Conservation (phyloP, 768 basidiomycete genomes). For the Russula earlei region DNA sequence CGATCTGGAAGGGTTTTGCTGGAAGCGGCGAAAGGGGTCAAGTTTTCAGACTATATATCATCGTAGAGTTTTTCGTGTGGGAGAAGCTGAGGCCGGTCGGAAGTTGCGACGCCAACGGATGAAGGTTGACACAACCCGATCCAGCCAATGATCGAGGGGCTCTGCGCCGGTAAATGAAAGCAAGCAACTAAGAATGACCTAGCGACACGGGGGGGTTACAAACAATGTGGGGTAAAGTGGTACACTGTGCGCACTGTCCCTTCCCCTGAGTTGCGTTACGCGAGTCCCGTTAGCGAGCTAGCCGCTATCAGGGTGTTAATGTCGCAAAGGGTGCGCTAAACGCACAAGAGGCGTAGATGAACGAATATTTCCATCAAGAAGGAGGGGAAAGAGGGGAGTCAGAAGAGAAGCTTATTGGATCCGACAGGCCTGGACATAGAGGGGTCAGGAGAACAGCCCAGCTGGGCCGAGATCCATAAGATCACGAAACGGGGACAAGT, state of each 20-base stretch:
- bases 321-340: slow-evolving; percentile 9
- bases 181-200: slow-evolving; percentile 7
- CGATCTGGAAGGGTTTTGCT: slow-evolving; percentile 14
- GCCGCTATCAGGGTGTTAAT: slow-evolving; percentile 14
- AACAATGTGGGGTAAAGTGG: slow-evolving; percentile 14
- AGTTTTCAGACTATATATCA: slow-evolving; percentile 9
- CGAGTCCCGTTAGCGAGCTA: slow-evolving; percentile 2
- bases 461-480: slow-evolving; percentile 10
- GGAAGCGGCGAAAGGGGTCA: slow-evolving; percentile 1
- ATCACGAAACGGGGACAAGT: slow-evolving; percentile 14
- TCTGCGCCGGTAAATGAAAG: slow-evolving; percentile 8
- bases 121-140: slow-evolving; percentile 7
- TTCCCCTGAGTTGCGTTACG: neutral
- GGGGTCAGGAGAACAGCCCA: slow-evolving; percentile 15
- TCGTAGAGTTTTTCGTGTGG: slow-evolving; percentile 1
- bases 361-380: slow-evolving; percentile 20
- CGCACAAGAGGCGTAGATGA: slow-evolving; percentile 19
- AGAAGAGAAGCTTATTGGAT: slow-evolving; percentile 19
- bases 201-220: slow-evolving; percentile 9
- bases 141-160: slow-evolving; percentile 14
- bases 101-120: slow-evolving; percentile 8
- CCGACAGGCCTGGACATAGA: slow-evolving; percentile 16
- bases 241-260: neutral
- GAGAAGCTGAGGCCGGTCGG: slow-evolving; percentile 6
- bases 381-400: slow-evolving; percentile 16